phyloP scores from a whole-genome alignment of 2,329 filamentous ascomycete genomes.

The Sclerotinia glacialis region DNA sequence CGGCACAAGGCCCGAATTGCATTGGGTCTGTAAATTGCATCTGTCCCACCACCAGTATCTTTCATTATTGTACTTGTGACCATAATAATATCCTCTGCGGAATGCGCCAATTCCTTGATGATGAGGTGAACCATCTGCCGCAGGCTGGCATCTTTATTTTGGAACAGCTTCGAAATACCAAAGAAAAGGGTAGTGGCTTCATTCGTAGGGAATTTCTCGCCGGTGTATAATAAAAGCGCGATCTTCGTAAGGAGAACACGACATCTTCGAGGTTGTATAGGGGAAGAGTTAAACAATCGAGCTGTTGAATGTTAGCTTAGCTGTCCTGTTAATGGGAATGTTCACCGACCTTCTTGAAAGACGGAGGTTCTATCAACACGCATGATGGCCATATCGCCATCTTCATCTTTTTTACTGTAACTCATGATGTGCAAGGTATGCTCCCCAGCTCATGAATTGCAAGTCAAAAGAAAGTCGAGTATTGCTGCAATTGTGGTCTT shows the following conservation, averaged over 20 bases:
- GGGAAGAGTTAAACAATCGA: slow-evolving; percentile 95
- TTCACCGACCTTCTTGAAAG: slow-evolving; percentile 85
- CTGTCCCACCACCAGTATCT: slow-evolving; percentile 92
- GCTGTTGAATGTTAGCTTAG: slow-evolving; percentile 56
- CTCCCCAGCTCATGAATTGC: slow-evolving; percentile 42
- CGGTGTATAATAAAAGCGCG: slow-evolving; percentile 90
- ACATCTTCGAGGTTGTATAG: slow-evolving; percentile 95
- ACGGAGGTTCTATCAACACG: slow-evolving; percentile 97
- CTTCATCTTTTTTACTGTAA: slow-evolving; percentile 99
- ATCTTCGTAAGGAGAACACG: slow-evolving; percentile 97
- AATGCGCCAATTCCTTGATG: slow-evolving; percentile 94
- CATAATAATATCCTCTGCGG: slow-evolving; percentile 99
- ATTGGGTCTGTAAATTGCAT: slow-evolving; percentile 91
- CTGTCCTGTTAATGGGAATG: slow-evolving; percentile 35
- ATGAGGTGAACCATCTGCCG: slow-evolving; percentile 98
- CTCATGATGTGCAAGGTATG: slow-evolving; percentile 63
- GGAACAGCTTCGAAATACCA: slow-evolving; percentile 97
- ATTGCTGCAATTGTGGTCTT: slow-evolving; percentile 21
- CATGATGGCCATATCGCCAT: slow-evolving; percentile 88
- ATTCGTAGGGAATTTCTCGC: slow-evolving; percentile 93
- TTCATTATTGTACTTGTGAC: slow-evolving; percentile 99
- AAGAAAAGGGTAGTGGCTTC: slow-evolving; percentile 99
- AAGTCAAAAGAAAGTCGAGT: slow-evolving; percentile 28
- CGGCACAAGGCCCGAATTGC: slow-evolving; percentile 92
- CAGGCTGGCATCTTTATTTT: slow-evolving; percentile 97